phyloP scores from a whole-genome alignment of 768 basidiomycete species.

The Exsudoporus frostii region DNA sequence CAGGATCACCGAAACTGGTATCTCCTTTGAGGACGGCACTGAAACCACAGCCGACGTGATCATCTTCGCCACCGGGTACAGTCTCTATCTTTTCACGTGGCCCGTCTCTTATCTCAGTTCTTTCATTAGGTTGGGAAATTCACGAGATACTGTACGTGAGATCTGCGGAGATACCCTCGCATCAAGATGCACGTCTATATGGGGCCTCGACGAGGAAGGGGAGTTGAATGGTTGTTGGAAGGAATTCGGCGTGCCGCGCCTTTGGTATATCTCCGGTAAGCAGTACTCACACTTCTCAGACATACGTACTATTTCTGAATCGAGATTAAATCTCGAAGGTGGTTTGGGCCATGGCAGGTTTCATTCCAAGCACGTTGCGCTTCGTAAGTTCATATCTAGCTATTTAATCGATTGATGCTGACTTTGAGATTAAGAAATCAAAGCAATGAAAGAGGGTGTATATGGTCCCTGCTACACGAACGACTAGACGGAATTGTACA shows the following conservation, averaged over 20 bases:
- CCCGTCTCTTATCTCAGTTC: neutral
- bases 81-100: too few species aligned
- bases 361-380: constrained; percentile 6
- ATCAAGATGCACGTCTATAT: constrained; percentile 44
- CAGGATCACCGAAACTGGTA: constrained; percentile 23
- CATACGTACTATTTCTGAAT: neutral
- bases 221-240: constrained; percentile 44
- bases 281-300: neutral
- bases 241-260: constrained; percentile 12
- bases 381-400: constrained; percentile 8
- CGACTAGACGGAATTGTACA: neutral
- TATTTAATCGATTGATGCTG: neutral
- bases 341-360: constrained; percentile 2
- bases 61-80: constrained; percentile 24
- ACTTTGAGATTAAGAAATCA: constrained; percentile 9
- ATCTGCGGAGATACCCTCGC: constrained; percentile 46
- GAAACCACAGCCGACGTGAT: constrained; percentile 25
- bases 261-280: constrained; percentile 2
- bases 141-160: constrained; percentile 34
- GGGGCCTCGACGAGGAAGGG: constrained; percentile 63
- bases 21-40: constrained; percentile 24
- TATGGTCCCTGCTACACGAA: neutral
- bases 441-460: constrained; percentile 16
- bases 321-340: neutral
- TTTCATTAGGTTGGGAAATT: constrained; percentile 40